These are phyloP conservation scores for Boletus vermiculosoides DNA, from an alignment of 768 basidiomycete genomes.

Conservation along the genomic window DNA sequence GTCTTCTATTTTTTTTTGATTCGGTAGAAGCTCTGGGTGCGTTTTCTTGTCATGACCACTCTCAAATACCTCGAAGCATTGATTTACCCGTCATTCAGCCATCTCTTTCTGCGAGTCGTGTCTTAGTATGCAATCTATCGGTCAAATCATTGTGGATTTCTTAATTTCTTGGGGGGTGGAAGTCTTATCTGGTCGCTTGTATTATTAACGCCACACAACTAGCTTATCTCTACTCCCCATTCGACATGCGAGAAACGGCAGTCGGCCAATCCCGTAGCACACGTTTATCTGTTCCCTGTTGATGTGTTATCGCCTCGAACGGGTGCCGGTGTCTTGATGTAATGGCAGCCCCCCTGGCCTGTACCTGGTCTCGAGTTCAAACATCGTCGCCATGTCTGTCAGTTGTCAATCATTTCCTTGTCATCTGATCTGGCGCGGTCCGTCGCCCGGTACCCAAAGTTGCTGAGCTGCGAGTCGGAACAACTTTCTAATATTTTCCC, in stretches of 20 bases:
- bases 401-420: not conserved
- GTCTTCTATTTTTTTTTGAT: not conserved
- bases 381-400: not conserved
- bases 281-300: not conserved
- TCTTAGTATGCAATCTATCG: not conserved
- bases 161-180: not conserved
- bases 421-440: not conserved
- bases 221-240: not conserved
- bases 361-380: not conserved
- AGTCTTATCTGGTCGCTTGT: slow-evolving; percentile 12
- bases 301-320: not conserved
- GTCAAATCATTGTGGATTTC: not conserved
- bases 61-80: not conserved
- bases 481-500: not conserved
- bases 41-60: not conserved
- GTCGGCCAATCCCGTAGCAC: not conserved
- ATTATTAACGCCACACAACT: slow-evolving; percentile 20
- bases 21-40: not conserved
- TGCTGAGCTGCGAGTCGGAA: not conserved
- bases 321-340: not conserved
- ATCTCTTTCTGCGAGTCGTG: not conserved
- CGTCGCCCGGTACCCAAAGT: not conserved
- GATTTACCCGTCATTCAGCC: slow-evolving; percentile 1
- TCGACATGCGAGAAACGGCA: not conserved
- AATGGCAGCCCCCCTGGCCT: not conserved